Base-by-base conservation (phyloP, 2,329 filamentous ascomycete genomes). In the Thielaviopsis euricoi region DNA sequence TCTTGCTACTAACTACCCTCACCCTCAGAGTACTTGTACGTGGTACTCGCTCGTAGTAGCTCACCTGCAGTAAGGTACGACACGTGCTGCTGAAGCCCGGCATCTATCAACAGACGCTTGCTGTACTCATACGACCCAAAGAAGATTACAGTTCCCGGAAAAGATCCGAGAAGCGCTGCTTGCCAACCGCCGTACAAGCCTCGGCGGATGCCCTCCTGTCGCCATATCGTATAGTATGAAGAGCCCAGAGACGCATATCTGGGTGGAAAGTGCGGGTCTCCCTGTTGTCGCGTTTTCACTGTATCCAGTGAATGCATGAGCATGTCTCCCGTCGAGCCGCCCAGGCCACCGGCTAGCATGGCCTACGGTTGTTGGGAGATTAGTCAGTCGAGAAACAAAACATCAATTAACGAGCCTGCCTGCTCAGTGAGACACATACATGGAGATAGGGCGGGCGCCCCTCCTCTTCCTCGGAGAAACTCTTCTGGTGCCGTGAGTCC, bases 291-390 rank as follows among this genome's bases (percentile, higher is more conserved):
- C 52, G 93, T 98, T 74, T 98, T 98, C 66, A 98, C 93, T 0
- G 93, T 98, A 71, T 98, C 93, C 67, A 98, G 80, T 52, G 91
- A 97, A 74, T 98, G 93, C 93, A 98, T 98, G 64, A 98, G 76
- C 79, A 98, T 86, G 71, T 98, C 93, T 60, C 94, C 93, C 58
- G 86, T 94, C 17, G 87, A 90, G 56, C 93, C 93, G 67, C 94
- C 93, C 56, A 94, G 76, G 61, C 91, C 93, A 67, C 93, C 93
- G 37, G 93, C 93, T 66, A 98, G 77, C 90, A 97, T 98, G 69
- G 87, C 84, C 89, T 95, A 58, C 15, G n/a, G 29, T 33, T 33
- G 29, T 33, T 33, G 3, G 6, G n/a, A n/a, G 37, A 43, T 17
- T 21, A 10, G n/a, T 19, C n/a, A 10, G n/a, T 17, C 13, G 5